These are phyloP conservation scores for Miscanthus lutarioriparius DNA, from an alignment of 176 grass and related monocot genomes.

Conservation along the genomic window DNA sequence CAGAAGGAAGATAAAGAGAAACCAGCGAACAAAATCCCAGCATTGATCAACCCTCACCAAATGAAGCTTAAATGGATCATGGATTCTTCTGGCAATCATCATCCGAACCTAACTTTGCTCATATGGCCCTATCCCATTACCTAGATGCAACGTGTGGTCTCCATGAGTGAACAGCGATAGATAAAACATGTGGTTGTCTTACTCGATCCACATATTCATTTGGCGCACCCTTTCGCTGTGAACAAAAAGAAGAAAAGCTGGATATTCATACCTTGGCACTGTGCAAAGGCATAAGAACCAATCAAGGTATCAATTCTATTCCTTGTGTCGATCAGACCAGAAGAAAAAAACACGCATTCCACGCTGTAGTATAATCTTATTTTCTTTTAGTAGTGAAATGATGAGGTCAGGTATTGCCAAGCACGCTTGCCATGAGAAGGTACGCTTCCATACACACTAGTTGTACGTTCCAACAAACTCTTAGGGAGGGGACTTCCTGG, in stretches of 20 bases:
- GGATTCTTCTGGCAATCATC: no score
- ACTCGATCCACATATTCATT: neutral
- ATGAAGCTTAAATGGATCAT: no score
- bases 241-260: slow-evolving; percentile 4
- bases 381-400: neutral
- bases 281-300: slow-evolving; percentile 9
- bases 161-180: no score
- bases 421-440: neutral
- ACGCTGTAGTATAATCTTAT: neutral
- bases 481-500: slow-evolving; percentile 10
- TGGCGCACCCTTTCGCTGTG: neutral
- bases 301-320: neutral
- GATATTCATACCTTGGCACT: neutral
- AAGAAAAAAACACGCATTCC: slow-evolving; percentile 19
- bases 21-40: no score
- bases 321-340: slow-evolving; percentile 1
- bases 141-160: no score
- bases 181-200: neutral
- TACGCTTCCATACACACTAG: neutral
- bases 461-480: neutral
- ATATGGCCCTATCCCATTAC: no score
- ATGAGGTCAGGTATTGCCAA: neutral
- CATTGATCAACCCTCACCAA: no score
- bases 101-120: no score
- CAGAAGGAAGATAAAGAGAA: no score